A percentile compares a stretch with the other conserved stretches of the same genome.
Evolutionary conservation across 495 filamentous ascomycete genomes (phyloP).

Genomic region (Hypoxylon perforatum): DNA sequence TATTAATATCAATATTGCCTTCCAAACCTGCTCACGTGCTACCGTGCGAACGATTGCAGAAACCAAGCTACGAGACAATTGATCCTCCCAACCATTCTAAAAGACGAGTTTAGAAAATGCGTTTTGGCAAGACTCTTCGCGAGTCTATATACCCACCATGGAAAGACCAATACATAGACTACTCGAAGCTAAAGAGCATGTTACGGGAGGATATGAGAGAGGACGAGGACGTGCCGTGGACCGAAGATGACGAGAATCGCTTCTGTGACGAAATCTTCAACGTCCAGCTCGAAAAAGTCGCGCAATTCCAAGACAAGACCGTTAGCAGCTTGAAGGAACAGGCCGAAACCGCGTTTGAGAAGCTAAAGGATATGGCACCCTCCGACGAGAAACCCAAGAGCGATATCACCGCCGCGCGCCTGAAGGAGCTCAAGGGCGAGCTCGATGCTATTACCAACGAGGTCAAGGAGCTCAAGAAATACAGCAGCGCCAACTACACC

Average conservation of each 20-base stretch:
- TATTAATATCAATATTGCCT: neutral
- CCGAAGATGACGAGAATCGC: conserved; percentile 90
- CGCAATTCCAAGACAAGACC: conserved; percentile 84
- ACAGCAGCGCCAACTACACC: conserved; percentile 95
- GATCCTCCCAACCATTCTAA: neutral
- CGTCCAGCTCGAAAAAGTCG: conserved; percentile 93
- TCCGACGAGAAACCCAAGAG: conserved; percentile 50
- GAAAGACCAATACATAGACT: conserved; percentile 94
- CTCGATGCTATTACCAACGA: conserved; percentile 89
- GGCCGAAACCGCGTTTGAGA: conserved; percentile 68
- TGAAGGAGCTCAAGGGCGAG: conserved; percentile 78
- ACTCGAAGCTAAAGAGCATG: conserved; percentile 87
- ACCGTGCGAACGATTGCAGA: neutral
- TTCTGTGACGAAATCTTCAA: conserved; percentile 97
- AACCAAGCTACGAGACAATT: neutral
- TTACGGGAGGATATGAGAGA: conserved; percentile 76
- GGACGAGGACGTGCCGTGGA: conserved; percentile 77
- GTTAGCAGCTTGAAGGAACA: conserved; percentile 76
- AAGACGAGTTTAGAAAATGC: conserved; percentile 66
- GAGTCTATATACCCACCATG: conserved; percentile 86
- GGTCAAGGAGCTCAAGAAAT: conserved; percentile 92
- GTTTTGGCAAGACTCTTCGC: conserved; percentile 88
- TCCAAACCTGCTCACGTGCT: neutral
- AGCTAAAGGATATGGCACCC: conserved; percentile 66
- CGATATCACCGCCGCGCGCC: conserved; percentile 61